Base-by-base conservation (phyloP, 495 filamentous ascomycete species). In the Daldinia decipiens region DNA sequence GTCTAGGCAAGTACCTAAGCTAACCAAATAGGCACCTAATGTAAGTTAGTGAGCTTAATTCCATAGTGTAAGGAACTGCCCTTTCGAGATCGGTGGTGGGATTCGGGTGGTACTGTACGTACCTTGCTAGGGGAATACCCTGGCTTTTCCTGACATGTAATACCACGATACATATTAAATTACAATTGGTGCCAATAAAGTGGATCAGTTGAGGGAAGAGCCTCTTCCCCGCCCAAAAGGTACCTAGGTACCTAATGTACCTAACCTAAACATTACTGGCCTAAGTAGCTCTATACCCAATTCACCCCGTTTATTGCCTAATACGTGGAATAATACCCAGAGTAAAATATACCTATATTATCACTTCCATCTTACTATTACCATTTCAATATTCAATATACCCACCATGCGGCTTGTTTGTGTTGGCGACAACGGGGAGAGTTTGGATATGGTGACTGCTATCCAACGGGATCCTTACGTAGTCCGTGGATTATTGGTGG, bases 361-460 rank as follows among this genome's bases (percentile, higher is more conserved):
- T n/a, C n/a, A n/a, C n/a, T n/a, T n/a, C n/a, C n/a, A n/a, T n/a
- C n/a, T 40, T 50, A 50, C 17, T 26, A 26, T 24, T 50, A 50
- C 11, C 3, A 26, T 50, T 50, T 50, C 45, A 21, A 50, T 50
- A 50, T 50, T 24, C 21, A 24, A n/a, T n/a, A n/a, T n/a, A 50
- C 45, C 6, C 45, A 24, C 45, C 21, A 50, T 50, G 45, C 19
- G 45, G 45, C 45, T 50, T 12, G 45, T 26, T 26, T 50, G 45
- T 26, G 11, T 50, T 24, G 45, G 7, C 45, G 45, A 50, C 45
- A 5, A 50, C 45, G 45, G 45, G 8, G 45, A 50, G 45, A 50
- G 1, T 50, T 24, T 50, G 45, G 45, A 50, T 50, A 50, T 50
- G 45, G 45, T 26, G 19, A 24, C 19, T 50, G 45, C 45, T 50